Evolutionary conservation across 2,329 filamentous ascomycete genomes (phyloP).

Genomic region (Xylariaceae sp.): DNA sequence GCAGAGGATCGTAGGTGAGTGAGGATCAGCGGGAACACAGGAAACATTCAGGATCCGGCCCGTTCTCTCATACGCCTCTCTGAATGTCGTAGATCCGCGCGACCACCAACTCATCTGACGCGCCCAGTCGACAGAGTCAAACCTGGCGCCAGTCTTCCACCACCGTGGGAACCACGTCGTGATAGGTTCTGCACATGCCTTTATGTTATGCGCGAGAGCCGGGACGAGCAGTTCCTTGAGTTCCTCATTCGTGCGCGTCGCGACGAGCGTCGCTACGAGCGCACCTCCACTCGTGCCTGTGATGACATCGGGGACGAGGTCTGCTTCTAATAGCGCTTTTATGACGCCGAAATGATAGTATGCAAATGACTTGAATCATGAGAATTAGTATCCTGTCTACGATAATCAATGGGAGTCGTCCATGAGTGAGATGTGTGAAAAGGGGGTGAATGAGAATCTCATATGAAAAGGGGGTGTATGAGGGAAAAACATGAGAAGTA

Average conservation of each 20-base stretch:
- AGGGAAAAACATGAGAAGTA: background rate
- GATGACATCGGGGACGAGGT: conserved; percentile 85
- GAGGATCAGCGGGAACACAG: conserved; percentile 91
- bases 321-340: conserved; percentile 80
- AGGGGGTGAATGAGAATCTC: background rate
- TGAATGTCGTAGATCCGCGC: conserved; percentile 85
- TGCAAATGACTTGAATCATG: conserved; percentile 59
- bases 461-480: background rate
- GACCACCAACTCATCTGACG: conserved; percentile 82
- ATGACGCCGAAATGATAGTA: conserved; percentile 96
- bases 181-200: conserved; percentile 74
- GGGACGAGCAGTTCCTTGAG: conserved; percentile 79
- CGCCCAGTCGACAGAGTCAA: conserved; percentile 92
- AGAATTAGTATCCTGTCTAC: background rate
- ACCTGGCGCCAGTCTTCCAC: conserved; percentile 89
- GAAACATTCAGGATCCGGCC: conserved; percentile 93
- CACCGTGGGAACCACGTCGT: conserved; percentile 74
- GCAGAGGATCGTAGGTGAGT: conserved; percentile 84
- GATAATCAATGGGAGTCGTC: background rate
- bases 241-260: conserved; percentile 88
- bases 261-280: conserved; percentile 78
- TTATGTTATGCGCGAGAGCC: conserved; percentile 78
- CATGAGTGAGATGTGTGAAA: background rate
- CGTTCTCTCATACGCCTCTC: conserved; percentile 88
- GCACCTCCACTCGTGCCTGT: conserved; percentile 95